Evolutionary conservation across 345 rosid genomes (phyloP), one percentile per base, ranked within the genome.

Genomic region (Populus pruinosa): DNA sequence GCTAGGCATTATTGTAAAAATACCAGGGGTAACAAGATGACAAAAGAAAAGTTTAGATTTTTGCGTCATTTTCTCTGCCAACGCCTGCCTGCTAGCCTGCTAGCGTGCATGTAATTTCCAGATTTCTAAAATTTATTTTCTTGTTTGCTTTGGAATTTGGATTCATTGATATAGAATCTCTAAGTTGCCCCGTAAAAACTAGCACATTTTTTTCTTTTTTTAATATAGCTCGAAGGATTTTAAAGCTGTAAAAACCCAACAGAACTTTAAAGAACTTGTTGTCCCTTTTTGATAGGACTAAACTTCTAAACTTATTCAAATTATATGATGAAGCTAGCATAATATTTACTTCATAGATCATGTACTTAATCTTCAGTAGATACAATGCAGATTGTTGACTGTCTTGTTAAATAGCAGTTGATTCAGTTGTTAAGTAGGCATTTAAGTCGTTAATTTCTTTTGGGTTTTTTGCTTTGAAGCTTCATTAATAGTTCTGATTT

Each of bases 91-190:
- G n/a, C n/a, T n/a, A n/a, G 35, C 35, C 35, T 33, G 35, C 35
- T 33, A 56, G 86, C 72, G 82, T 84, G 83, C 92, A 83, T 89
- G 92, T 83, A 88, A 74, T 76, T 68, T 75, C 82, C 69, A 84
- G 74, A 72, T 79, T 74, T 85, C 63, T 50, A 70, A 36, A 50
- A 25, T 77, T 41, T 70, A 50, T 77, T 73, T 81, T 59, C 79
- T 84, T 88, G 95, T 88, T 86, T 89, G 80, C 81, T 83, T 87
- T 68, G 16, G 47, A 75, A 80, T 68, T 82, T 41, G 80, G 81
- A 76, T 80, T 74, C 67, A 80, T 76, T 6, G 44, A 18, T 29
- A 35, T 29, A 72, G 63, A 69, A 72, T 86, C 81, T 79, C 41
- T 21, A 70, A 31, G 20, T 71, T 76, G 80, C 70, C 77, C 74